phyloP scores from a whole-genome alignment of 805 yeast species.

The Cyberlindnera lachancei region DNA sequence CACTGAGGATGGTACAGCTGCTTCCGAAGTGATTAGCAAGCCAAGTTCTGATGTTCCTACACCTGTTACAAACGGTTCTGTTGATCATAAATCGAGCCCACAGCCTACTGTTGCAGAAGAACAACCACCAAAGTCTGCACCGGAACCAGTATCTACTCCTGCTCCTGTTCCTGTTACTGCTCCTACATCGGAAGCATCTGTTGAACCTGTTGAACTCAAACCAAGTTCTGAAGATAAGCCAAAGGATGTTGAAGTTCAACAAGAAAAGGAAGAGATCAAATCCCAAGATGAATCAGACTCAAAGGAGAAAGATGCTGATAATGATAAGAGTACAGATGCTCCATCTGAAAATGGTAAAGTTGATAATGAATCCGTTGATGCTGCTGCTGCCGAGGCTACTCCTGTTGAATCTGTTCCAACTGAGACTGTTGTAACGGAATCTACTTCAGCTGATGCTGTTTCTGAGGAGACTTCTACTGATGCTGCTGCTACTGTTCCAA shows the following conservation, averaged over 20 bases:
- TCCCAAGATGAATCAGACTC: background rate
- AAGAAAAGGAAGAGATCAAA: no score
- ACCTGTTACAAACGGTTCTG: background rate
- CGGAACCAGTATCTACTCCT: background rate
- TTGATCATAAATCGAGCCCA: background rate
- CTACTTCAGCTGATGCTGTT: background rate
- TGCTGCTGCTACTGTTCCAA: background rate
- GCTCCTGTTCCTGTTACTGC: constrained; percentile 2
- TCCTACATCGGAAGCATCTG: constrained; percentile 2
- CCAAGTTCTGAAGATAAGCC: no score
- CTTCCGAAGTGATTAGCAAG: background rate
- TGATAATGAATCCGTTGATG: no score
- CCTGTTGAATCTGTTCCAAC: constrained; percentile 1
- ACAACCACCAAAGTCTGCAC: background rate
- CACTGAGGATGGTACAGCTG: background rate
- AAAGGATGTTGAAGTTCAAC: no score
- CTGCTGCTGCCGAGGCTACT: background rate
- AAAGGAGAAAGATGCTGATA: background rate
- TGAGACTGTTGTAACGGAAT: background rate
- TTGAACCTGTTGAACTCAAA: constrained; percentile 1
- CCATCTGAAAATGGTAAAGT: background rate
- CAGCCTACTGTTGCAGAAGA: background rate
- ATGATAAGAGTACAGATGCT: background rate
- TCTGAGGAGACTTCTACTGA: constrained; percentile 2
- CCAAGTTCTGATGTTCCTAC: background rate